Evolutionary conservation across 352 stramenopile genomes (phyloP).

Genomic region (Phytopythium ostracodes): DNA sequence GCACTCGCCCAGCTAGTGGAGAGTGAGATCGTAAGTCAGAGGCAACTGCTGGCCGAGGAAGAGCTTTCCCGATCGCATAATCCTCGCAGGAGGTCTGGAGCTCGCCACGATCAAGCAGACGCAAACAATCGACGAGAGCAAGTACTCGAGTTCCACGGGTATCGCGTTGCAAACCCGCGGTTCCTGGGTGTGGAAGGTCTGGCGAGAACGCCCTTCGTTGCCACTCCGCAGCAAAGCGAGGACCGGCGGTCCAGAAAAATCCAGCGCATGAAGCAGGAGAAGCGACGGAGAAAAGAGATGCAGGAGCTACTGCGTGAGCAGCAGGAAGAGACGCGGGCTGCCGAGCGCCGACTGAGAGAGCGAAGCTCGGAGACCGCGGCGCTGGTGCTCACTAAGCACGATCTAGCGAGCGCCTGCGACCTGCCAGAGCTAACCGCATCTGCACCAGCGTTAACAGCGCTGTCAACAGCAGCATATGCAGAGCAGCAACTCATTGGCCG

Average conservation of each 20-base stretch:
- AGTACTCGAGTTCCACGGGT: not conserved
- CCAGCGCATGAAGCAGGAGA: not conserved
- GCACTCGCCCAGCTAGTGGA: not conserved
- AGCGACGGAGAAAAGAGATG: constrained; percentile 3
- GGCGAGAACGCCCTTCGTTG: not conserved
- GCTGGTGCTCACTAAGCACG: not conserved
- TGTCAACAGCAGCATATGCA: not conserved
- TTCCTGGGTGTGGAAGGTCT: constrained; percentile 5
- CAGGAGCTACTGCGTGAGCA: not conserved
- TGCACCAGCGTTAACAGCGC: too few species aligned
- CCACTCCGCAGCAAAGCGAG: not conserved
- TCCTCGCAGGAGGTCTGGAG: not conserved
- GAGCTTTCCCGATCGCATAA: not conserved
- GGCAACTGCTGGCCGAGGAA: not conserved
- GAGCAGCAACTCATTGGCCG: not conserved
- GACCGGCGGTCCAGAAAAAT: not conserved
- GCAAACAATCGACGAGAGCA: not conserved
- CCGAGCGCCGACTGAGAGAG: not conserved
- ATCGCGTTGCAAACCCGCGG: not conserved
- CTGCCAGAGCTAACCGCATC: not conserved
- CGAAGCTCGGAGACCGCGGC: too few species aligned
- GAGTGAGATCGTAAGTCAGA: not conserved
- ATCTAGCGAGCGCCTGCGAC: not conserved
- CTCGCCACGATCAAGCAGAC: not conserved
- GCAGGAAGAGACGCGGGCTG: not conserved